These are phyloP conservation scores for Fusarium piperis DNA, from an alignment of 2,329 filamentous ascomycete genomes.

Conservation along the genomic window DNA sequence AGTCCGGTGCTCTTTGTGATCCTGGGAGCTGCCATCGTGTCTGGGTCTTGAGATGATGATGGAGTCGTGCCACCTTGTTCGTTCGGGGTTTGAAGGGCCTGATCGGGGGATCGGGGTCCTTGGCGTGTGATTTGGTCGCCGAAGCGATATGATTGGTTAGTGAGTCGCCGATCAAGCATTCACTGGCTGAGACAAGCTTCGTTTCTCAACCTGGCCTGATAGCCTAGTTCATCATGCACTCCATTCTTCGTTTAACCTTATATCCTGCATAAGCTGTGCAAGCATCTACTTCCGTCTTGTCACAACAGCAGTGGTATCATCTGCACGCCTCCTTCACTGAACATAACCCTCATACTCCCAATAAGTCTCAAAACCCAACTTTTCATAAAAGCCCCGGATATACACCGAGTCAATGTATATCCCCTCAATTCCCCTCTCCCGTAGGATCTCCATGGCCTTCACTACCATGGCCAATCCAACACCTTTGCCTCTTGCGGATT, in stretches of 20 bases:
- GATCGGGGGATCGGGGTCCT: neutral
- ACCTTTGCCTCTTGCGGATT: constrained; percentile 29
- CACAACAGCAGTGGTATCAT: too few species aligned
- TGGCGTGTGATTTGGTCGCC: neutral
- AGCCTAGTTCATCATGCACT: neutral
- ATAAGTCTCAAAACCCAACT: constrained; percentile 16
- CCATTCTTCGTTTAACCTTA: neutral
- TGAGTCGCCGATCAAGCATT: neutral
- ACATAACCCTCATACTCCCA: constrained; percentile 33
- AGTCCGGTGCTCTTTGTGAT: constrained; percentile 17
- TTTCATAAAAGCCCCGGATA: constrained; percentile 37
- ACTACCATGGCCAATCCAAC: constrained; percentile 34
- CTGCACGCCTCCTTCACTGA: too few species aligned
- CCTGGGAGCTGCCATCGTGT: constrained; percentile 13
- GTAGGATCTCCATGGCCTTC: constrained; percentile 34
- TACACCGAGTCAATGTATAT: constrained; percentile 33
- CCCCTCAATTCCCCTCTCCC: constrained; percentile 31
- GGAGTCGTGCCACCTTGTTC: neutral
- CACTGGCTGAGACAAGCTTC: neutral
- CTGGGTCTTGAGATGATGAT: neutral
- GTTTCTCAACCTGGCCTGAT: neutral
- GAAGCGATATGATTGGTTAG: neutral
- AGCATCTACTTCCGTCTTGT: neutral
- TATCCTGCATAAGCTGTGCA: neutral
- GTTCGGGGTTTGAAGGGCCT: neutral